Evolutionary conservation across 441 rosid species (phyloP).

Genomic region (Hypseocharis bilobata): DNA sequence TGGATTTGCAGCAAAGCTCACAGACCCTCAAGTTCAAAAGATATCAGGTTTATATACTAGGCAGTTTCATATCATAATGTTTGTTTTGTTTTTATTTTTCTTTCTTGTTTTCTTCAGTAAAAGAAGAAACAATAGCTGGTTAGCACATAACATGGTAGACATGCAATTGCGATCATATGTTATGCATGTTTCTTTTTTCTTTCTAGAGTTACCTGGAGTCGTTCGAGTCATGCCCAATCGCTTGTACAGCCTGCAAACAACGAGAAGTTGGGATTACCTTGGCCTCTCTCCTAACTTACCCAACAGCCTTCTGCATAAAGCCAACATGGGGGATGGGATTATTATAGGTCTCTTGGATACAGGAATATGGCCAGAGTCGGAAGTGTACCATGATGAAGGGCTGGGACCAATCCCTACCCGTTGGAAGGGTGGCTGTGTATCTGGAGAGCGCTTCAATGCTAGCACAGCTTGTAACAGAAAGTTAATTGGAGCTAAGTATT

Average conservation of each 20-base stretch:
- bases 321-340: slow-evolving; percentile 51
- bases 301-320: slow-evolving; percentile 29
- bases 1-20: slow-evolving; percentile 60
- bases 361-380: slow-evolving; percentile 64
- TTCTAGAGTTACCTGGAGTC: slow-evolving; percentile 45
- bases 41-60: slow-evolving; percentile 32
- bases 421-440: slow-evolving; percentile 55
- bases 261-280: slow-evolving; percentile 55
- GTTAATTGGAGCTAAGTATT: slow-evolving; percentile 57
- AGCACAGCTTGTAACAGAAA: slow-evolving; percentile 33
- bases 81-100: no score
- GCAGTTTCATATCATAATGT: background rate
- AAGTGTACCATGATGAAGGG: slow-evolving; percentile 44
- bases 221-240: slow-evolving; percentile 41
- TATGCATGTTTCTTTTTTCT: background rate
- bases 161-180: slow-evolving; percentile 12
- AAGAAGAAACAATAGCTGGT: no score
- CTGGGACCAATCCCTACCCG: slow-evolving; percentile 39
- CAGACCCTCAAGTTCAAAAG: slow-evolving; percentile 41
- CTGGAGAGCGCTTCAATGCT: slow-evolving; percentile 33
- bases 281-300: slow-evolving; percentile 42
- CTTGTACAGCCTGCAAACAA: slow-evolving; percentile 45
- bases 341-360: slow-evolving; percentile 57
- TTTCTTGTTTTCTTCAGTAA: background rate
- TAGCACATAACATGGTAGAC: no score